A percentile compares a stretch with the other conserved stretches of the same genome.
phyloP scores from a whole-genome alignment of 2,329 filamentous ascomycete species.

The Pezicula radicicola region DNA sequence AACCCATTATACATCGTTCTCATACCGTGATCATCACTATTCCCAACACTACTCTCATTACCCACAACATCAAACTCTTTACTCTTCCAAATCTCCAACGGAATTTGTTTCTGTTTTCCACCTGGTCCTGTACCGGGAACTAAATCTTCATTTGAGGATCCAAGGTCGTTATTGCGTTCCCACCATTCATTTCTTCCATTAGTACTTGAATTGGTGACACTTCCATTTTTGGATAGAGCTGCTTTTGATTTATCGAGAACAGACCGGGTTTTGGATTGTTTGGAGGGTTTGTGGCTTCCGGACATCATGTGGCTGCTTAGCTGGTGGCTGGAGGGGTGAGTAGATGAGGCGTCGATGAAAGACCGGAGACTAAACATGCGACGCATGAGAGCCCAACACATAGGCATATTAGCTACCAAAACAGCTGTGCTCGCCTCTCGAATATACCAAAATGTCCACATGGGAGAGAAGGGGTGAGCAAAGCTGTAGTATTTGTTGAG shows the following conservation, averaged over 20 bases:
- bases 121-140: not conserved
- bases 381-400: slow-evolving; percentile 49
- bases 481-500: slow-evolving; percentile 47
- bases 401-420: slow-evolving; percentile 50
- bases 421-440: slow-evolving; percentile 51
- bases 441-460: slow-evolving; percentile 45
- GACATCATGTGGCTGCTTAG: not conserved
- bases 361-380: slow-evolving; percentile 32
- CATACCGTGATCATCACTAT: not conserved
- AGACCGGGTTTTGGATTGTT: not conserved
- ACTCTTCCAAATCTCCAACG: slow-evolving; percentile 21
- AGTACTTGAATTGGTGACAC: not conserved
- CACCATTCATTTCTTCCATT: not conserved
- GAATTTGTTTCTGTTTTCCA: slow-evolving; percentile 4
- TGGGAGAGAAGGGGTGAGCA: slow-evolving; percentile 28
- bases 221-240: too few species aligned
- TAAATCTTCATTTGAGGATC: not conserved
- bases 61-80: slow-evolving; percentile 15
- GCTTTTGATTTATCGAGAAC: not conserved
- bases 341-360: slow-evolving; percentile 9
- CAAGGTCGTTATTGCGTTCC: not conserved
- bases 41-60: not conserved
- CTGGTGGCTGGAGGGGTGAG: not conserved
- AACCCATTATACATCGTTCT: not conserved
- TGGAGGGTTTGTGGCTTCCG: not conserved